These are phyloP conservation scores for Barnettozyma vustinii DNA, from an alignment of 805 yeast genomes.

Conservation along the genomic window DNA sequence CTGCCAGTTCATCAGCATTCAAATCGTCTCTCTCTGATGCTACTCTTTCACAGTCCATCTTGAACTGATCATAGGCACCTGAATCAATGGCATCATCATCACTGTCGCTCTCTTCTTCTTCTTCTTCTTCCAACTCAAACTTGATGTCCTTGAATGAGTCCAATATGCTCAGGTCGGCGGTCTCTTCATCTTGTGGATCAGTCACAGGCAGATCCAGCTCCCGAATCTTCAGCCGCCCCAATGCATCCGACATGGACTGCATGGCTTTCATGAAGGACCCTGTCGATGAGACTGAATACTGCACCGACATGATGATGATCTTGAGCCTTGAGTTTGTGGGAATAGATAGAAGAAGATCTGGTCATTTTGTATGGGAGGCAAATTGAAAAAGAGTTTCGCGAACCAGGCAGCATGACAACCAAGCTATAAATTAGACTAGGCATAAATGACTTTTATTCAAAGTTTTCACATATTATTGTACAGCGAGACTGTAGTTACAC, in stretches of 20 bases:
- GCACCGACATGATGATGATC: conserved; percentile 33
- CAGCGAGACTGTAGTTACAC: neutral
- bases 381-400: neutral
- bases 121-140: conserved; percentile 18
- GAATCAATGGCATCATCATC: conserved; percentile 9
- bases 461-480: no score
- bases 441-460: no score
- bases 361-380: neutral
- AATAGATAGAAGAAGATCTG: no score
- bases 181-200: conserved; percentile 26
- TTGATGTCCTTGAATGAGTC: conserved; percentile 30
- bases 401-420: no score
- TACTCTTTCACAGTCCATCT: conserved; percentile 26
- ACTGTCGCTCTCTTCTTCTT: conserved; percentile 13
- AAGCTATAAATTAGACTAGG: neutral
- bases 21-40: conserved; percentile 30
- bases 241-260: conserved; percentile 57
- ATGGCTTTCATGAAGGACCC: conserved; percentile 76
- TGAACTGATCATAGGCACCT: conserved; percentile 18
- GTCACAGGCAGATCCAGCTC: conserved; percentile 30
- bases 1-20: conserved; percentile 28
- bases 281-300: conserved; percentile 57
- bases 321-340: neutral
- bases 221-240: conserved; percentile 28
- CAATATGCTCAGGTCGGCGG: conserved; percentile 30